Conservation (phyloP, 305 asterid genomes). For the Solanum chacoense region DNA sequence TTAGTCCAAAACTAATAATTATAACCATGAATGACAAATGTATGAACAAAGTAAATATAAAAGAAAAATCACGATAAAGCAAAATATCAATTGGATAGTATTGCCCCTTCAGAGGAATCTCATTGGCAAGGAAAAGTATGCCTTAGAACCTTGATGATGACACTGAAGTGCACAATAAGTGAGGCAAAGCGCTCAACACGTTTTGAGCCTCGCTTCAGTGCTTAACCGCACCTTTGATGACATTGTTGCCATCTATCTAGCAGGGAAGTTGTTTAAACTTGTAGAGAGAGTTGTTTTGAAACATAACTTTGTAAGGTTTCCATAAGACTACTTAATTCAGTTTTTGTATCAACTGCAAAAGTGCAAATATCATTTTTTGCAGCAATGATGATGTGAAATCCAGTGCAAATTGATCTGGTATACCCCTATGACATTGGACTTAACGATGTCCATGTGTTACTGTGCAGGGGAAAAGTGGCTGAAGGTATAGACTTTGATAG, state of each 20-base stretch:
- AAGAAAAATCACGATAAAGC: background rate
- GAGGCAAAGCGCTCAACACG: background rate
- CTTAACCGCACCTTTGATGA: background rate
- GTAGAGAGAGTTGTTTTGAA: background rate
- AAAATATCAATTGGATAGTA: background rate
- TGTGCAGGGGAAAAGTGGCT: constrained; percentile 93
- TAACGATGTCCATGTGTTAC: background rate
- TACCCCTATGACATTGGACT: background rate
- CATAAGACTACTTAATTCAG: background rate
- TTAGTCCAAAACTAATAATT: background rate
- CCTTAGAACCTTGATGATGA: background rate
- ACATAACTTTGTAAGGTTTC: background rate
- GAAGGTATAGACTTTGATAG: constrained; percentile 98
- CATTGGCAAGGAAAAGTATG: background rate
- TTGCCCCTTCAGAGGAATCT: background rate
- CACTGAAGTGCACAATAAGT: background rate
- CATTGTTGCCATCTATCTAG: background rate
- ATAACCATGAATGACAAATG: background rate
- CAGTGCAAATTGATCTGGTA: background rate
- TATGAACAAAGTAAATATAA: background rate
- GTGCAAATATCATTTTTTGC: background rate
- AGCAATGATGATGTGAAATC: background rate
- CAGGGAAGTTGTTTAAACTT: background rate
- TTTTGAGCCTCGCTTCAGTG: background rate
- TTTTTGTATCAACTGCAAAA: background rate